Evolutionary conservation across 495 filamentous ascomycete species (phyloP), one percentile per base, ranked within the genome.

Genomic region (Gamarada debralockiae): DNA sequence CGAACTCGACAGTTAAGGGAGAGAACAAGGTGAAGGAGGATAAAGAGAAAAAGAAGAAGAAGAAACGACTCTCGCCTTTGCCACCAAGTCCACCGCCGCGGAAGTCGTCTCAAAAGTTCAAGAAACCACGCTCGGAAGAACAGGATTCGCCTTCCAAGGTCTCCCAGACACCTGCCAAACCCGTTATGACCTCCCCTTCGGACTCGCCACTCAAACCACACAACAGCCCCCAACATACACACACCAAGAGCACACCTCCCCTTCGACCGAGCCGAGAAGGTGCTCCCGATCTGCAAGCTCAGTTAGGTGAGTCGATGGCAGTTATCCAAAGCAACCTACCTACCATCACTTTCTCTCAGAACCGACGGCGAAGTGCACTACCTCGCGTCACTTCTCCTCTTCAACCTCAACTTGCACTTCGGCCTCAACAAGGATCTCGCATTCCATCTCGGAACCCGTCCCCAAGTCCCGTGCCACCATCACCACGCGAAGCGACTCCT

Each of bases 211-310:
- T 22, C 15, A 23, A 43, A 8, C 40, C 40, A 14, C 40, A 6
- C 5, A 47, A 20, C 33, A 18, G 22, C 4, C 24, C n/a, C 29
- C 48, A 31, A 2, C 44, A 27, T 44, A 39, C 40, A 5, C n/a
- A 10, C n/a, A 18, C 9, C 8, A 70, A 60, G 50, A 62, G 57
- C 40, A 61, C 61, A 25, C 72, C 76, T 39, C 84, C 85, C 14
- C 64, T 70, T 41, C 70, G 91, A 51, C 91, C 91, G 4, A 97
- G 89, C 63, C 76, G 92, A 75, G 84, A 93, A 56, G 89, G 89
- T 9, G 88, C 86, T 1, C 77, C 84, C 40, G 81, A 82, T 47
- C 73, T 95, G 39, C 57, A 46, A 27, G 70, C 79, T 24, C 74
- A 79, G 37, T 66, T 76, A 17, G 67, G 79, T 34, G 77, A 80